Evolutionary conservation across 768 basidiomycete species (phyloP).

Genomic region (Collybia nuda): DNA sequence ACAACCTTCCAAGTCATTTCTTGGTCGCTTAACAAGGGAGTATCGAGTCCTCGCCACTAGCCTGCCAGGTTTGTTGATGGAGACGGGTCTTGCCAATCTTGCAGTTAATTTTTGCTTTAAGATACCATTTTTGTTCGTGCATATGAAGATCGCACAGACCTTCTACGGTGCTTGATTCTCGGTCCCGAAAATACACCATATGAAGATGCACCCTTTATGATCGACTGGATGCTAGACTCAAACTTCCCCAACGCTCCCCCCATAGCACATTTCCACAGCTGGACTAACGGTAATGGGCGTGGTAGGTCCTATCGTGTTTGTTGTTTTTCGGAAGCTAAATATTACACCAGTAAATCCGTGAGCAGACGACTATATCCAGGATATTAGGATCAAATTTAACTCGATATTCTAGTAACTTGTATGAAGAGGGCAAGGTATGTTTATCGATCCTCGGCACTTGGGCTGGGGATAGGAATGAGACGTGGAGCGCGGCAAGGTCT

Average conservation of each 20-base stretch:
- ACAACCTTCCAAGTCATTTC: conserved; percentile 72
- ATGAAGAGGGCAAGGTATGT: conserved; percentile 95
- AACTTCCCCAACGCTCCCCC: conserved; percentile 85
- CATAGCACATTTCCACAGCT: conserved; percentile 85
- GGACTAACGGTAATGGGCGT: conserved; percentile 93
- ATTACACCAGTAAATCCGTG: conserved; percentile 68
- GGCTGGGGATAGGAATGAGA: conserved; percentile 86
- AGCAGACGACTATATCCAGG: conserved; percentile 24
- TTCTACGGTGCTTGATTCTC: conserved; percentile 85
- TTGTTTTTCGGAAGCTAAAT: conserved; percentile 3
- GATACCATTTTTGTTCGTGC: conserved; percentile 88
- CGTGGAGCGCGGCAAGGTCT: conserved; percentile 82
- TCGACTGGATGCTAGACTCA: conserved; percentile 89
- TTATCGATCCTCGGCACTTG: conserved; percentile 90
- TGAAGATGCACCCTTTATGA: conserved; percentile 91
- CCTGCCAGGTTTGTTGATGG: conserved; percentile 67
- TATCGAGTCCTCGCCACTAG: conserved; percentile 78
- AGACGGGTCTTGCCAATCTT: neutral
- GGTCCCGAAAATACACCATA: conserved; percentile 96
- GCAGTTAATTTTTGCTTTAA: conserved; percentile 20
- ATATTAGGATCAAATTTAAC: neutral
- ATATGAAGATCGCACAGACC: conserved; percentile 87
- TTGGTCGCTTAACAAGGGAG: conserved; percentile 77
- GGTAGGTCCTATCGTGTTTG: conserved; percentile 39
- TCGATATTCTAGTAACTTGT: conserved; percentile 63